Conservation (phyloP, 352 stramenopile species). For the Pythium sp. region DNA sequence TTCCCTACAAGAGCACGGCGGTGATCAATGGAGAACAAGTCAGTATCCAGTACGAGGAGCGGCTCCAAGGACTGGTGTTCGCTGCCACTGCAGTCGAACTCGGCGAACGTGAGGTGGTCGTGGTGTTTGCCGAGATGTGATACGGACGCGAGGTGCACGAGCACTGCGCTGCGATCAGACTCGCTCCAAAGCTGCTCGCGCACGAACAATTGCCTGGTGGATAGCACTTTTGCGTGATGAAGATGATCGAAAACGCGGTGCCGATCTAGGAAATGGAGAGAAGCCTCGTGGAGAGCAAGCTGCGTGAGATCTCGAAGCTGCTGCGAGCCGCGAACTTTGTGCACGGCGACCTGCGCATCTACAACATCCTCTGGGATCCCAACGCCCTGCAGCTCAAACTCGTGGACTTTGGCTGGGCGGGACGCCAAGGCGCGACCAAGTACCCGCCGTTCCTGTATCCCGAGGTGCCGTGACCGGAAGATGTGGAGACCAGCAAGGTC, state of each 20-base stretch:
- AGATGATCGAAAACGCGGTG: neutral
- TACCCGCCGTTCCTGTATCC: conserved; percentile 1
- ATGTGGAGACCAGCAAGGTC: conserved; percentile 3
- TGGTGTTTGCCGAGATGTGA: conserved; percentile 2
- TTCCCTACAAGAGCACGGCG: neutral
- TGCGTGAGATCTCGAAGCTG: neutral
- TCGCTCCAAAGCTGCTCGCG: neutral
- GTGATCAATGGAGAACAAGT: conserved; percentile 3
- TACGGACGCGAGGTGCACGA: conserved; percentile 5
- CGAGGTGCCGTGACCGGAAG: neutral
- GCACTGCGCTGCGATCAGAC: neutral
- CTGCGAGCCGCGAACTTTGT: conserved; percentile 5
- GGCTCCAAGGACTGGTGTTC: conserved; percentile 1
- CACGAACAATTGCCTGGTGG: neutral
- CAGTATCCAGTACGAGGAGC: neutral
- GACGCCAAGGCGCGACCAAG: neutral
- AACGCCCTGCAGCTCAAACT: neutral
- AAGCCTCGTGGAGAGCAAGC: neutral
- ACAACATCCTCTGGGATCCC: conserved; percentile 6
- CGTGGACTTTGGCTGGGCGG: conserved; percentile 7
- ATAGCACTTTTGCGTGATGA: conserved; percentile 6
- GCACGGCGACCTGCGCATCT: conserved; percentile 7
- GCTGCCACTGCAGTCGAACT: neutral
- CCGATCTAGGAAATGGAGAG: conserved; percentile 3
- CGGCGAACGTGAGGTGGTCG: neutral